A percentile compares a stretch with the other conserved stretches of the same genome.
phyloP scores from a whole-genome alignment of 2,329 filamentous ascomycete genomes.

The Dryadomyces quercivorus region DNA sequence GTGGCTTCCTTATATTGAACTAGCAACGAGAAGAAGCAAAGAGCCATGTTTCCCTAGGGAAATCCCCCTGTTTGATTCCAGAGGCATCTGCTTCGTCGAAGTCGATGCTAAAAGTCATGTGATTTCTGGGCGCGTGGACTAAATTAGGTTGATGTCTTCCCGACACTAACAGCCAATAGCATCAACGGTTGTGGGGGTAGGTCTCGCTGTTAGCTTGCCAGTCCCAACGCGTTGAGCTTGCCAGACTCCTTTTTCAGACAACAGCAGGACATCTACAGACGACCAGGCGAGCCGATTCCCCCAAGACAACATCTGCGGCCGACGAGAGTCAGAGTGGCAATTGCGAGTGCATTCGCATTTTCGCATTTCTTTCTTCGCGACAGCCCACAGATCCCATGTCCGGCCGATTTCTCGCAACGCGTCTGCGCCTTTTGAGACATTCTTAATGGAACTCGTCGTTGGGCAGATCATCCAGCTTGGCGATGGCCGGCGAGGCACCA shows the following conservation, averaged over 20 bases:
- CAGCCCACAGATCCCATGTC: background rate
- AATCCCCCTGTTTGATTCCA: background rate
- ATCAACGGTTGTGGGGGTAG: slow-evolving; percentile 2
- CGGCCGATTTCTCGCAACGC: background rate
- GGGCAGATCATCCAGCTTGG: slow-evolving; percentile 70
- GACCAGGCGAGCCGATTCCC: background rate
- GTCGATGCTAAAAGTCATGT: background rate
- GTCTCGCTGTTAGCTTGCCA: background rate
- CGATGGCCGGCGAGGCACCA: slow-evolving; percentile 62
- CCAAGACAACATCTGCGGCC: background rate
- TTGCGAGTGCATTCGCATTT: background rate
- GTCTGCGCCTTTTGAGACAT: background rate
- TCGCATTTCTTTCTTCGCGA: background rate
- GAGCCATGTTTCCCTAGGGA: no score
- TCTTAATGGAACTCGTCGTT: slow-evolving; percentile 36
- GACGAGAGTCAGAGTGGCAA: background rate
- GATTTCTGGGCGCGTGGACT: background rate
- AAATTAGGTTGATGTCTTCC: background rate
- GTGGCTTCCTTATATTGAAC: no score
- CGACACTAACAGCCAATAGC: slow-evolving; percentile 2
- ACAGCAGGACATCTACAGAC: background rate
- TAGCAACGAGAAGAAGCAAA: no score
- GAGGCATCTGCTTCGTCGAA: background rate
- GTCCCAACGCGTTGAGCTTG: background rate
- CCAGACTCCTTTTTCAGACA: background rate